These are phyloP conservation scores for Pterocarpus santalinus DNA, from an alignment of 306 rosid genomes.

Conservation along the genomic window DNA sequence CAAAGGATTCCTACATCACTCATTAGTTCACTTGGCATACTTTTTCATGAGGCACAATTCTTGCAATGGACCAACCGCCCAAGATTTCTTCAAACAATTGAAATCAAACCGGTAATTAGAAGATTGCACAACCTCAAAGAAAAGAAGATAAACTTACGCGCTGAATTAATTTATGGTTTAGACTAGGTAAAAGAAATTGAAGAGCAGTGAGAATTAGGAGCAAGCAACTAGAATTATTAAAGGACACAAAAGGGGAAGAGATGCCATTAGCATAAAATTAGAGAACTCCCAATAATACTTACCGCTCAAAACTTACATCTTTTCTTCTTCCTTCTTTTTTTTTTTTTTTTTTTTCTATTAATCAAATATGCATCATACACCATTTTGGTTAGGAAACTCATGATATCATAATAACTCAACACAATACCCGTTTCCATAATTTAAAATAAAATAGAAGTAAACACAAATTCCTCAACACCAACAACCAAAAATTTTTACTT, in stretches of 20 bases:
- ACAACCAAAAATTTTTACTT: conserved; percentile 7
- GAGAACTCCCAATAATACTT: background rate
- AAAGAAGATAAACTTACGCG: conserved; percentile 1
- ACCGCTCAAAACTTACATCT: conserved; percentile 30
- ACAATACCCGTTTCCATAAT: background rate
- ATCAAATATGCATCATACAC: no score
- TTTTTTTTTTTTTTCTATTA: no score
- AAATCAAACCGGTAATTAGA: background rate
- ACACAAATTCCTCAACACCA: conserved; percentile 32
- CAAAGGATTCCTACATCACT: conserved; percentile 7
- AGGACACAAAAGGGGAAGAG: no score
- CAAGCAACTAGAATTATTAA: conserved; percentile 10
- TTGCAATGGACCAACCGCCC: conserved; percentile 25
- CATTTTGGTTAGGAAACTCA: background rate
- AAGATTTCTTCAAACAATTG: background rate
- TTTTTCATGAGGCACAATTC: background rate
- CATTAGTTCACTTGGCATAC: conserved; percentile 26
- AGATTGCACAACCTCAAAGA: background rate
- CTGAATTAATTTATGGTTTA: conserved; percentile 1
- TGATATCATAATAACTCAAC: background rate
- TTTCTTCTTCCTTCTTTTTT: no score
- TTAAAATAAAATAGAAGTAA: background rate
- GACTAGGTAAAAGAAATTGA: background rate
- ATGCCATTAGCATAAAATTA: background rate
- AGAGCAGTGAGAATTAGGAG: background rate